Evolutionary conservation across 495 filamentous ascomycete genomes (phyloP).

Genomic region (Aspergillus panamensis): DNA sequence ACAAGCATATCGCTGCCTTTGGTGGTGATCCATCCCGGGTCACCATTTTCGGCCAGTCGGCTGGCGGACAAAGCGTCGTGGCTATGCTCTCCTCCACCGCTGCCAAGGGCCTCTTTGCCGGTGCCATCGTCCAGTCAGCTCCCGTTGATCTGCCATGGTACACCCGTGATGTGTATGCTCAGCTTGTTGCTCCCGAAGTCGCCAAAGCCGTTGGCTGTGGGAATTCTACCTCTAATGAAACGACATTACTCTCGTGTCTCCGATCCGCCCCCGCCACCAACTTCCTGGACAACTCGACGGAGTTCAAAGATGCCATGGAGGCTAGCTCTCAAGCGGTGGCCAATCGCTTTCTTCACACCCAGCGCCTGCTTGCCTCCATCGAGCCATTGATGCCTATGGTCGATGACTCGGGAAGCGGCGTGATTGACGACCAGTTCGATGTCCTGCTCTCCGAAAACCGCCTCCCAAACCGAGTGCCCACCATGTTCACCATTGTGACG

Average conservation of each 20-base stretch:
- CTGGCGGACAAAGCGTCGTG: conserved; percentile 53
- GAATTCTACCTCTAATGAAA: conserved; percentile 16
- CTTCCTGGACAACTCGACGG: conserved; percentile 28
- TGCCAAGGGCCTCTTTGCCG: conserved; percentile 33
- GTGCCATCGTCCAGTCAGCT: conserved; percentile 30
- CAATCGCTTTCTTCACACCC: conserved; percentile 20
- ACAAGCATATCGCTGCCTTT: conserved; percentile 47
- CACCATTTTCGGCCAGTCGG: conserved; percentile 51
- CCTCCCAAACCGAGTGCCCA: conserved; percentile 27
- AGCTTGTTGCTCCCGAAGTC: conserved; percentile 21
- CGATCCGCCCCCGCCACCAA: conserved; percentile 24
- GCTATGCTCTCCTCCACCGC: conserved; percentile 42
- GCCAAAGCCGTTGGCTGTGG: conserved; percentile 29
- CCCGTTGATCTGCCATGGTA: conserved; percentile 30
- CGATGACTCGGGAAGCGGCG: conserved; percentile 24
- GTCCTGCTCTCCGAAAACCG: conserved; percentile 18
- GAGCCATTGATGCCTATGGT: conserved; percentile 32
- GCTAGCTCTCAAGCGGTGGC: conserved; percentile 12
- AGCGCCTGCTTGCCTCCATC: conserved; percentile 23
- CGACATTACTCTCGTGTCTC: conserved; percentile 24
- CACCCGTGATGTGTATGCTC: conserved; percentile 23
- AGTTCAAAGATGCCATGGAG: conserved; percentile 12
- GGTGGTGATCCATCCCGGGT: conserved; percentile 48
- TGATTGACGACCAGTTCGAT: conserved; percentile 33
- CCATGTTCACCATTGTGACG: conserved; percentile 29